Evolutionary conservation across 2,329 filamentous ascomycete genomes (phyloP).

Genomic region (Aspergillus bombycis): DNA sequence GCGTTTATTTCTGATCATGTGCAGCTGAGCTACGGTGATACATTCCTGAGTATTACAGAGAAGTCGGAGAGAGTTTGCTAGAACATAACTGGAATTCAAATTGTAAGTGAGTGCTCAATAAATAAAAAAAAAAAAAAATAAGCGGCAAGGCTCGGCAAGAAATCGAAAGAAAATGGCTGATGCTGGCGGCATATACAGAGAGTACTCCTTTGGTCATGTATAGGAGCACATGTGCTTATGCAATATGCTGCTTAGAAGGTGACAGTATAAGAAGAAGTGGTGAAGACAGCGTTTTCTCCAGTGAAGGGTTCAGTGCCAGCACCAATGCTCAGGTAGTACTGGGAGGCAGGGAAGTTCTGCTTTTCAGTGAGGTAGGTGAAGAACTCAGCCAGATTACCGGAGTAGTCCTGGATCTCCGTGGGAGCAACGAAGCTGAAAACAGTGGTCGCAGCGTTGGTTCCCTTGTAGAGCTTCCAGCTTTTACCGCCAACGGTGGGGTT

Average conservation of each 20-base stretch:
- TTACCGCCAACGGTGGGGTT: constrained; percentile 54
- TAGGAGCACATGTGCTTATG: not conserved
- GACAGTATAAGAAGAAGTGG: constrained; percentile 44
- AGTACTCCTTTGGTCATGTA: not conserved
- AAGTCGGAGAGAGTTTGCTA: no score
- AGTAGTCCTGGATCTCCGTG: constrained; percentile 52
- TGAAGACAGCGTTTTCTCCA: constrained; percentile 52
- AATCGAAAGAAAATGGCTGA: not conserved
- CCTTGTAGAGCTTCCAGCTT: constrained; percentile 59
- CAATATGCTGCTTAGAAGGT: not conserved
- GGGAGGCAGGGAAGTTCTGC: constrained; percentile 51
- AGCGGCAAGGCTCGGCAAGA: not conserved
- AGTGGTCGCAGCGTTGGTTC: constrained; percentile 55
- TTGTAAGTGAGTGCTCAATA: not conserved
- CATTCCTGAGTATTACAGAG: not conserved
- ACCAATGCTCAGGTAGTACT: constrained; percentile 55
- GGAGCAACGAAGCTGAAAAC: constrained; percentile 60
- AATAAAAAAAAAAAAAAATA: not conserved
- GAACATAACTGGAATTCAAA: not conserved
- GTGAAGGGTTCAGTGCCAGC: constrained; percentile 61
- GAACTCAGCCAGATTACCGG: constrained; percentile 59
- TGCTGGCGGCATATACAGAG: not conserved
- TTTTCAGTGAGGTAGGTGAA: constrained; percentile 54
- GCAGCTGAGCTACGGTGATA: not conserved
- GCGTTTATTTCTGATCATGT: not conserved